Evolutionary conservation across 2,329 filamentous ascomycete species (phyloP).

Genomic region (Elsinoe batatas): DNA sequence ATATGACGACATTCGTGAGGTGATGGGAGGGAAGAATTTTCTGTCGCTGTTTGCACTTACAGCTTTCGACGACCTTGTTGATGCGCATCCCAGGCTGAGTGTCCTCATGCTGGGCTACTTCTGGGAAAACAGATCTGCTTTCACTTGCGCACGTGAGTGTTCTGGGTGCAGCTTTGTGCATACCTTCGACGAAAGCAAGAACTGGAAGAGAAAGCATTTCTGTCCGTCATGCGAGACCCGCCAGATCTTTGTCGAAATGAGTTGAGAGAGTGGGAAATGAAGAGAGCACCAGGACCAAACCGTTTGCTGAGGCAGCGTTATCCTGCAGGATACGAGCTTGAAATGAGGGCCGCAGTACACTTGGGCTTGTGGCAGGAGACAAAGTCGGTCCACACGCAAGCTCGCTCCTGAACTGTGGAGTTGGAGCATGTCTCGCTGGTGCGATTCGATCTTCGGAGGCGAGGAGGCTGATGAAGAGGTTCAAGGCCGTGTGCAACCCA

Average conservation of each 20-base stretch:
- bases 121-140: neutral
- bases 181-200: neutral
- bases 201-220: too few relatives aligned
- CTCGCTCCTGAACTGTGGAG: too few relatives aligned
- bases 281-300: neutral
- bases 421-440: too few relatives aligned
- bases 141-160: neutral
- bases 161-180: neutral
- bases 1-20: neutral
- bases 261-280: neutral
- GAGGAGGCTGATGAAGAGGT: neutral
- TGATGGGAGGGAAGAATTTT: neutral
- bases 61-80: neutral
- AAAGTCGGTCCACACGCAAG: too few relatives aligned
- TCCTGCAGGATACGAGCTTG: too few relatives aligned
- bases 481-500: neutral
- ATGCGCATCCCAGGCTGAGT: neutral
- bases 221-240: too few relatives aligned
- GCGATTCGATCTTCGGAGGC: too few relatives aligned
- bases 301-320: too few relatives aligned
- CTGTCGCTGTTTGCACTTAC: neutral
- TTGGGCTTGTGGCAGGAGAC: too few relatives aligned
- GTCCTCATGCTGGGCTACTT: neutral
- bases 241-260: too few relatives aligned
- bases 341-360: too few relatives aligned